Base-by-base conservation (phyloP, 164 flowering plant species). In the Chimonanthus salicifolius region DNA sequence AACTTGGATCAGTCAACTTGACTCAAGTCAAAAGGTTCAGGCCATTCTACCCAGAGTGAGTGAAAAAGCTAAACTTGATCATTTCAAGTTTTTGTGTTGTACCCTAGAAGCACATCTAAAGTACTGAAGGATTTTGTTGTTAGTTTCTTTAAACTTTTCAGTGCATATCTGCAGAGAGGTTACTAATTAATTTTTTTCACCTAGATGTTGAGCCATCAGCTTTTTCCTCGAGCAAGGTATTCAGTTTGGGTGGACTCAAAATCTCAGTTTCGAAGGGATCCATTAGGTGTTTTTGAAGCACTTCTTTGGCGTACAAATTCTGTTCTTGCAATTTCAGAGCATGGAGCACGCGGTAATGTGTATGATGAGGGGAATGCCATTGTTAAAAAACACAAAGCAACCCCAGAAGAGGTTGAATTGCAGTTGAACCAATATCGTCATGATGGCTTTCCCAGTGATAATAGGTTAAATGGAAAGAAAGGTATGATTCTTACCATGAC, bases 191-290 rank as follows among this genome's bases (percentile, higher is more conserved):
- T 33, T 66, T 49, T 69, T 71, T 48, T 76, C 13, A 72, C 10
- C 47, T 80, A 96, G 97, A 89, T 94, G 98, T 78, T 94, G 78
- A 80, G 84, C 15, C 98, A 96, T 85, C 95, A 97, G 10, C 86
- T 96, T 49, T 96, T 96, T 77, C 97, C 97, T 48, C 78, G 85
- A 72, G 88, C 97, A 66, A 84, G 86, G 78, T 96, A 84, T 76
- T 96, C 98, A 33, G 90, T 96, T 64, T 96, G 99, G 99, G 98
- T 96, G 68, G 99, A 96, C 74, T 90, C 98, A 2, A 96, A 96
- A 74, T 94, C 97, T 21, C 99, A 96, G 68, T 91, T 96, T 70
- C 86, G 97, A 60, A 90, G 97, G 78, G 98, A 96, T 72, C 98
- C 99, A 50, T 70, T 96, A 73, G 97, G 98, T 68, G 97, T 96